Evolutionary conservation across 108 stramenopile species (phyloP).

Genomic region (Nitzschia palea): DNA sequence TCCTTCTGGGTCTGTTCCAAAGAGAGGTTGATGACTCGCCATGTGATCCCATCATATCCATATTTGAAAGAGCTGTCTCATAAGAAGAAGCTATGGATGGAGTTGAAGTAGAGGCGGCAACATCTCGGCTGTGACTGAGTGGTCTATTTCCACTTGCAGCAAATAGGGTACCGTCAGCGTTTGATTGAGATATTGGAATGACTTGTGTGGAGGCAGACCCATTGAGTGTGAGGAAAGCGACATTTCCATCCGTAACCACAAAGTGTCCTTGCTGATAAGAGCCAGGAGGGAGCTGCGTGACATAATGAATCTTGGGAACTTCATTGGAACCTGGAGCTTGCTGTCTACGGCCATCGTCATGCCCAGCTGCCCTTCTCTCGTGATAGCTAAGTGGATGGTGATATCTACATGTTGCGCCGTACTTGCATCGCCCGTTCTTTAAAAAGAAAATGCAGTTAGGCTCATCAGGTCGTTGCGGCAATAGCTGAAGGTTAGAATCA

Average conservation of each 20-base stretch:
- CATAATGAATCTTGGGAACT: slow-evolving; percentile 27
- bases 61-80: slow-evolving; percentile 45
- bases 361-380: slow-evolving; percentile 8
- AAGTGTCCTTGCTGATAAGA: slow-evolving; percentile 39
- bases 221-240: slow-evolving; percentile 34
- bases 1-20: slow-evolving; percentile 32
- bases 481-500: slow-evolving; percentile 36
- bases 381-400: slow-evolving; percentile 79
- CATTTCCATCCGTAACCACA: slow-evolving; percentile 38
- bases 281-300: slow-evolving; percentile 29
- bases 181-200: slow-evolving; percentile 23
- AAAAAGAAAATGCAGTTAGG: slow-evolving; percentile 89
- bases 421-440: slow-evolving; percentile 89
- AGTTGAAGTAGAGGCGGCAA: slow-evolving; percentile 45
- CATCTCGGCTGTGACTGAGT: slow-evolving; percentile 16
- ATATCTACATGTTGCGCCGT: slow-evolving; percentile 88
- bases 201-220: slow-evolving; percentile 26
- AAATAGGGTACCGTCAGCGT: slow-evolving; percentile 11
- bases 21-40: slow-evolving; percentile 21
- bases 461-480: slow-evolving; percentile 85
- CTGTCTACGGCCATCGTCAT: slow-evolving; percentile 7
- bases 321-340: neutral
- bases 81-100: slow-evolving; percentile 54
- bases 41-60: slow-evolving; percentile 19
- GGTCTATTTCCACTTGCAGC: neutral